A percentile compares a stretch with the other conserved stretches of the same genome.
Conservation (phyloP, 192 early-diverging fungal species). For the Backusella parvicylindrica region DNA sequence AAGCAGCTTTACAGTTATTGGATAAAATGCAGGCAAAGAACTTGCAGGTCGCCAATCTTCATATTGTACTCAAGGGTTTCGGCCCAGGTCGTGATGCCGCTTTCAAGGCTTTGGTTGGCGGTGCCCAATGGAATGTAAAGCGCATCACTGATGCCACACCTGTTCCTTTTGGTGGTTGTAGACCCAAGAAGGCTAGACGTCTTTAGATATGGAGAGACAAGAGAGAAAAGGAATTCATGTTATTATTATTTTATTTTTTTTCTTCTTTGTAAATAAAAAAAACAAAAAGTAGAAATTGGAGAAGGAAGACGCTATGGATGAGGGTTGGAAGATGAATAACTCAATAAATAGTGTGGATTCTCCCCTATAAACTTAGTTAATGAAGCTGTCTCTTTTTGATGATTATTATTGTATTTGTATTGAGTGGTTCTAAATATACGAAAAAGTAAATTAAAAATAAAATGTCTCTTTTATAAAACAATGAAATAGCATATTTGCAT, state of each 20-base stretch:
- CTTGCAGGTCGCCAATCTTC: slow-evolving; percentile 58
- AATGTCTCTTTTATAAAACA: background rate
- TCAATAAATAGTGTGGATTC: too few species aligned
- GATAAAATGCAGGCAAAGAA: slow-evolving; percentile 65
- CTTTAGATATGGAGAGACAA: too few species aligned
- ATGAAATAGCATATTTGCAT: too few species aligned
- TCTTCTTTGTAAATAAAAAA: slow-evolving; percentile 5
- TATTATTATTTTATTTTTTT: background rate
- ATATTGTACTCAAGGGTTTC: slow-evolving; percentile 86
- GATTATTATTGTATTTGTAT: too few species aligned
- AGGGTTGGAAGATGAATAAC: too few species aligned
- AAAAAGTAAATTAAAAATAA: too few species aligned
- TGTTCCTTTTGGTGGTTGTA: slow-evolving; percentile 86
- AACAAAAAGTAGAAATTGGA: background rate
- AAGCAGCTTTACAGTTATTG: slow-evolving; percentile 72
- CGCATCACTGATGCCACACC: slow-evolving; percentile 88
- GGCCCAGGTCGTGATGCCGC: slow-evolving; percentile 90
- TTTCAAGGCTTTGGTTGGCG: slow-evolving; percentile 79
- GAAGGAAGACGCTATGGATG: too few species aligned
- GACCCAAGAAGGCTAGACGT: slow-evolving; percentile 85
- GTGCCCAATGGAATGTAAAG: slow-evolving; percentile 65
- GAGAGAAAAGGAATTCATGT: background rate
- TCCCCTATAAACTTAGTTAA: too few species aligned
- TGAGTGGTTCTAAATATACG: too few species aligned
- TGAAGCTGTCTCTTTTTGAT: too few species aligned